Evolutionary conservation across 179 eudicot genomes (phyloP), one percentile per base, ranked within the genome.

Genomic region (Pouteria campechiana): DNA sequence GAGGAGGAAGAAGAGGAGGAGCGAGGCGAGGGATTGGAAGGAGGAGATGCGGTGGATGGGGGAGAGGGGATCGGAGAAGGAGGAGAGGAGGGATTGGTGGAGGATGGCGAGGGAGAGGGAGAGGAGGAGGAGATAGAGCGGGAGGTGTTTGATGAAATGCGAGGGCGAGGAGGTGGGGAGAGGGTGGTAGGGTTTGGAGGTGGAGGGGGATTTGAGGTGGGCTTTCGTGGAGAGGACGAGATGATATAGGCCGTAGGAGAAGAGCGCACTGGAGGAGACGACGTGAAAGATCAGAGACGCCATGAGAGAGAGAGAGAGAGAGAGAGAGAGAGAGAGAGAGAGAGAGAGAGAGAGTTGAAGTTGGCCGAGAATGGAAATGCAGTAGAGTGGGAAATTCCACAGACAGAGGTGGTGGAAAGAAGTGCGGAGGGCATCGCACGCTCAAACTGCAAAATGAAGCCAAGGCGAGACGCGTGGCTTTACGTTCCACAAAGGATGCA

Each of bases 121-220:
- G 37, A 49, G 7, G 50, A 73, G 28, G 41, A 65, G 6, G 17
- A 85, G 72, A 54, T 78, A 67, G 7, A 81, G 70, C 24, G 79
- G 86, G 25, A 78, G 63, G 50, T 63, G 69, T 14, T 47, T 39
- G 54, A 61, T 43, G 30, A 43, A 20, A 3, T 32, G 48, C 18
- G 22, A 59, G 67, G 32, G 45, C 52, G 19, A 33, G 35, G 6
- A 38, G 28, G 7, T 17, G 15, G 37, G 32, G 1, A 12, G 46
- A 16, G 55, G 37, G 5, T 25, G 65, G 22, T 44, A 41, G 13
- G 20, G 84, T 33, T 37, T 81, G 46, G 0, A 83, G 95, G 48
- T 81, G 97, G 81, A 73, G 64, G 97, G 89, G 67, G 70, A 76
- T 60, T 65, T 75, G 13, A 84, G 83, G 60, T 57, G 68, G 68